phyloP scores from a whole-genome alignment of 306 rosid species.

The Cucurbita moschata region DNA sequence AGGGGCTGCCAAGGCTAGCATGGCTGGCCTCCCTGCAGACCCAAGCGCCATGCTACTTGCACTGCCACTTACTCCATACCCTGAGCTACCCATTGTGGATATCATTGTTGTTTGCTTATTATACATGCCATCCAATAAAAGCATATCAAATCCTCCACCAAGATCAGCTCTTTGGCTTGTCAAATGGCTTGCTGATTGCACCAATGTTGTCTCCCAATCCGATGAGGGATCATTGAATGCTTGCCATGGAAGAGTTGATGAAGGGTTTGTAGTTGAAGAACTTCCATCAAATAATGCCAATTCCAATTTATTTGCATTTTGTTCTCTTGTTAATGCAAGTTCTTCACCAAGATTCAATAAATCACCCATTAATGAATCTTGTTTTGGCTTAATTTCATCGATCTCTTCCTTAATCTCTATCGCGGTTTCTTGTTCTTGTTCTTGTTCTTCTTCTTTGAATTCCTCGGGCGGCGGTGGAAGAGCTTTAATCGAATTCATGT shows the following conservation, averaged over 20 bases:
- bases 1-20: slow-evolving; percentile 78
- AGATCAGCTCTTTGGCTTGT: slow-evolving; percentile 28
- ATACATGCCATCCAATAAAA: slow-evolving; percentile 76
- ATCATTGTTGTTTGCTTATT: slow-evolving; percentile 26
- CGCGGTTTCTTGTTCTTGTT: slow-evolving; percentile 5
- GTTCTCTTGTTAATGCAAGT: slow-evolving; percentile 10
- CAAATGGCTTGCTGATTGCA: slow-evolving; percentile 48
- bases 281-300: slow-evolving; percentile 65
- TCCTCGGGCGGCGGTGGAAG: slow-evolving; percentile 64
- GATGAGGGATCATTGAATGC: slow-evolving; percentile 38
- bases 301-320: slow-evolving; percentile 37
- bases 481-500: slow-evolving; percentile 41
- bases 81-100: slow-evolving; percentile 27
- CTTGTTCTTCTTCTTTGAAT: neutral
- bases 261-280: neutral
- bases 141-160: slow-evolving; percentile 64
- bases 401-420: slow-evolving; percentile 11
- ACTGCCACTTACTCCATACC: slow-evolving; percentile 56
- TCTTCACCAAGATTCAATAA: slow-evolving; percentile 57
- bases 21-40: slow-evolving; percentile 54
- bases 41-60: slow-evolving; percentile 80
- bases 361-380: slow-evolving; percentile 32
- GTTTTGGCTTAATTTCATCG: neutral
- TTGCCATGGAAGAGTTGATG: slow-evolving; percentile 35
- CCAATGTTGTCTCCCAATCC: slow-evolving; percentile 80